phyloP scores from a whole-genome alignment of 441 rosid species.

The Gossypium schwendimanii region DNA sequence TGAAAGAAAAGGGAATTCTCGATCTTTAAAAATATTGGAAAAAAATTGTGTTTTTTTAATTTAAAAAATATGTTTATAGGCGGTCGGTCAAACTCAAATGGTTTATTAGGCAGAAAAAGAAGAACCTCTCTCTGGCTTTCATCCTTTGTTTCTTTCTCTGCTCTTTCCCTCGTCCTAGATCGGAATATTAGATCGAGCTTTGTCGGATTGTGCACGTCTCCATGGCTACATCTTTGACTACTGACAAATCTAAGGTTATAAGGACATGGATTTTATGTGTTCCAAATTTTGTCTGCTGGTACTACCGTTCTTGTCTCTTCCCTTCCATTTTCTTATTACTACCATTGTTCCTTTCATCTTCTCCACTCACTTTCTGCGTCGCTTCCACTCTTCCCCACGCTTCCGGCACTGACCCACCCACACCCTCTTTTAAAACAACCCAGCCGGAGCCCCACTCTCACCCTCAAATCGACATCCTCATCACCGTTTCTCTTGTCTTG shows the following conservation, averaged over 20 bases:
- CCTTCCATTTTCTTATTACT: conserved; percentile 15
- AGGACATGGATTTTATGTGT: background rate
- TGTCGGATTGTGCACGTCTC: conserved; percentile 30
- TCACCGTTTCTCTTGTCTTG: conserved; percentile 7
- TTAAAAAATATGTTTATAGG: background rate
- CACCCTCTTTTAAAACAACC: conserved; percentile 17
- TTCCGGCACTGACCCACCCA: conserved; percentile 13
- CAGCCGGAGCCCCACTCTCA: conserved; percentile 1
- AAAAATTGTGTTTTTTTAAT: background rate
- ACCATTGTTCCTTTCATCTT: background rate
- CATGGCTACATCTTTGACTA: conserved; percentile 1
- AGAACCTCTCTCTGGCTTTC: background rate
- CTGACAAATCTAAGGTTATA: conserved; percentile 5
- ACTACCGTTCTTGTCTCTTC: conserved; percentile 16
- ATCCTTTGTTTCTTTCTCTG: background rate
- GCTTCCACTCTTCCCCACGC: conserved; percentile 18
- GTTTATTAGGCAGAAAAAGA: background rate
- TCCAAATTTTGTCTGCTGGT: conserved; percentile 24
- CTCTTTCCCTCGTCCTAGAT: background rate
- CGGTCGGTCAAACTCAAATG: background rate
- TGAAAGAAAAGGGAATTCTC: background rate
- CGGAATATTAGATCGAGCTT: background rate
- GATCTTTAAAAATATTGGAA: background rate
- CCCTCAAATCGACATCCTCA: conserved; percentile 5
- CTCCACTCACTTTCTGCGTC: conserved; percentile 25